Conservation (phyloP, 2,329 filamentous ascomycete species). For the Aureobasidium sp. region DNA sequence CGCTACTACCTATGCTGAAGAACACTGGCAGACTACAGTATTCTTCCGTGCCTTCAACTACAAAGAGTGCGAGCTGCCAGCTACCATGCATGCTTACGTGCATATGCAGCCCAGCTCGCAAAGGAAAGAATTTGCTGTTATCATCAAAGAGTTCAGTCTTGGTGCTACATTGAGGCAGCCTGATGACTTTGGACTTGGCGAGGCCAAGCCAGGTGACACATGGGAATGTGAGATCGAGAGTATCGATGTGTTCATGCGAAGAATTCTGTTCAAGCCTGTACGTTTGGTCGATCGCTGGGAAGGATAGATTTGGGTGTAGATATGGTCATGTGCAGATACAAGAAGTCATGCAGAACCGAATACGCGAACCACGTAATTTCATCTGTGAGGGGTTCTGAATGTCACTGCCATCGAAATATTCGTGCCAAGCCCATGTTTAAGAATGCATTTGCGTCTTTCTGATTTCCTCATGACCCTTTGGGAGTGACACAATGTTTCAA, state of each 20-base stretch:
- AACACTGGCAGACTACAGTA: slow-evolving; percentile 47
- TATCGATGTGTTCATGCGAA: slow-evolving; percentile 31
- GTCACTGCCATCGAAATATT: background rate
- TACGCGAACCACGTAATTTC: background rate
- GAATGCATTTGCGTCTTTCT: no score
- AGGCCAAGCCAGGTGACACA: slow-evolving; percentile 33
- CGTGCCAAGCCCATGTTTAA: no score
- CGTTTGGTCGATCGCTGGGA: slow-evolving; percentile 28
- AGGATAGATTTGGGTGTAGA: background rate
- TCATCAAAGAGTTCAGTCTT: slow-evolving; percentile 23
- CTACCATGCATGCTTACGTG: slow-evolving; percentile 35
- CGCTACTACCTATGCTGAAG: slow-evolving; percentile 29
- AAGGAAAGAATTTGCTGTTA: background rate
- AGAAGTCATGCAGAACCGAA: background rate
- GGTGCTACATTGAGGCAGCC: background rate
- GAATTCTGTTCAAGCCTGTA: slow-evolving; percentile 30
- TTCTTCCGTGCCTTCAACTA: slow-evolving; percentile 53
- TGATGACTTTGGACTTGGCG: background rate
- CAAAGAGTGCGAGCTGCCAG: slow-evolving; percentile 44
- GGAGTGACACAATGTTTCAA: no score
- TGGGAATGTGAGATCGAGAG: slow-evolving; percentile 38
- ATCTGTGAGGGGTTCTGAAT: background rate
- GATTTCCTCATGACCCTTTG: no score
- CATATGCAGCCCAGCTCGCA: slow-evolving; percentile 11
- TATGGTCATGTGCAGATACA: background rate